Evolutionary conservation across 2,329 filamentous ascomycete genomes (phyloP), one percentile per base, ranked within the genome.

Genomic region (Xylaria sp.): DNA sequence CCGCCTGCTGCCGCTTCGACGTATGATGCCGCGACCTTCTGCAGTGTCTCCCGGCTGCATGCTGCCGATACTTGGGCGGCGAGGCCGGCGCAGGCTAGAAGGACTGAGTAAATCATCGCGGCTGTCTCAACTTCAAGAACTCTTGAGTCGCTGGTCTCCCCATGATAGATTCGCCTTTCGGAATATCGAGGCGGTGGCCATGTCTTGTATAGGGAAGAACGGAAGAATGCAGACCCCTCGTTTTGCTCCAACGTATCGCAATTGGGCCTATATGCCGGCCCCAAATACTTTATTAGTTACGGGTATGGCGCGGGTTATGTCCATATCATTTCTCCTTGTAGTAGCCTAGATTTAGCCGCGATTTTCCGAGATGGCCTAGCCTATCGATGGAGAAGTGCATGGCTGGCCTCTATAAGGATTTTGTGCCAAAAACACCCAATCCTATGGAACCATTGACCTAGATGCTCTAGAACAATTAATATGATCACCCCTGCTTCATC

Each of bases 11-110:
- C 72, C 6, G 76, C 75, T 17, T 69, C 53, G 58, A 77, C 39
- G 63, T 77, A 77, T 1, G 71, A 63, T 2, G 72, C 71, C 4
- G 76, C 71, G 19, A 73, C 74, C 21, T 64, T 69, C 53, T 73
- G 64, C 1, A 76, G 74, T 19, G 57, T 32, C 47, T 65, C 71
- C 21, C 75, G 72, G 54, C 51, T 72, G 56, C 75, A 76, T 53
- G 69, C 72, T 55, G 75, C 75, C 19, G 65, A 62, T 34, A 61
- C 73, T 24, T 69, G 66, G 14, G 72, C 61, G 27, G 61, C 71
- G 36, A 76, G 71, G 17, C 59, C 55, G 3, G 67, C 67, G 42
- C 14, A 56, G 6, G 14, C 24, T 11, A 76, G 39, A 1, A 74
- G 8, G 55, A 59, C 30, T 5, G 73, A 67, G 55, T 69, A 70